Evolutionary conservation across 2,329 filamentous ascomycete genomes (phyloP), one percentile per base, ranked within the genome.

Genomic region (Pyrenophora seminiperda): DNA sequence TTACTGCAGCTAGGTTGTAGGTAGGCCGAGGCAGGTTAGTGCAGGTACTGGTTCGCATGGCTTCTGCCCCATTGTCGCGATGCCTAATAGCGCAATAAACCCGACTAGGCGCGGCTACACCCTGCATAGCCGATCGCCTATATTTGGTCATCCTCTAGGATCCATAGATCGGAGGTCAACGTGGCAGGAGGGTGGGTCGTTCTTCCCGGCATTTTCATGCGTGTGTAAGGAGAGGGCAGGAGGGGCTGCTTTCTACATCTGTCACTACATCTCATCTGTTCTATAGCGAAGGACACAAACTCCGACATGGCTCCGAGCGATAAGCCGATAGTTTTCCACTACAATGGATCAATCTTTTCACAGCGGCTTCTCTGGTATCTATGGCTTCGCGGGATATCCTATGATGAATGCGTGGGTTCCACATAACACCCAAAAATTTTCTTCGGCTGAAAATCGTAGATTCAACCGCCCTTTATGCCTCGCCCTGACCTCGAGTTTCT

Each of bases 281-380:
- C 34, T 5, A 7, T 19, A 3, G 17, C 11, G 18, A 13, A n/a
- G 18, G n/a, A n/a, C 10, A 3, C 10, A 24, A n/a, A 20, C 5
- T 10, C 3, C n/a, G 10, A 29, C 0, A 66, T 68, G 64, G 29
- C 59, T 1, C 40, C 54, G 5, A 31, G 48, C 4, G 74, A 76
- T 40, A 72, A 72, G n/a, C 79, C 87, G 15, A 75, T 88, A 6
- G 64, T 90, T 1, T 89, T 86, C 68, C 85, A 88, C 70, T 90
- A 90, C 67, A 67, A 76, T 1, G 79, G 76, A 62, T 89, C 86
- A 9, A 86, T 86, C 0, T 89, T 83, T 62, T 86, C 85, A 6
- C 78, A 78, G 46, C 76, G 85, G 51, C 71, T 90, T 20, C 72
- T 81, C 19, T 89, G 86, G 85, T 90, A 90, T 66, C 76, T 90